Evolutionary conservation across 176 grass and related monocot species (phyloP).

Genomic region (Avena insularis): DNA sequence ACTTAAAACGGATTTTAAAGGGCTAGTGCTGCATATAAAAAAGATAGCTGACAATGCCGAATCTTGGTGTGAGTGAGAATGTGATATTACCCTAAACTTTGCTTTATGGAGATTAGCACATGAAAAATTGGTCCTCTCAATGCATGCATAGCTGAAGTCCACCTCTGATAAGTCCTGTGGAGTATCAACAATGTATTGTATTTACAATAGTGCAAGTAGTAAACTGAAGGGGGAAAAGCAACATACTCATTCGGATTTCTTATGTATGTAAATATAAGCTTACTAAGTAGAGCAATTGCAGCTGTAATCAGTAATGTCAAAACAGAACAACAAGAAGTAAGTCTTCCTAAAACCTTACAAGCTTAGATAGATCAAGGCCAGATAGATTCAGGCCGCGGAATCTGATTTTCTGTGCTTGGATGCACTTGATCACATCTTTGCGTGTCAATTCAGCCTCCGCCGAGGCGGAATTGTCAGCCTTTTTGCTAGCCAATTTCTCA

Average conservation of each 20-base stretch:
- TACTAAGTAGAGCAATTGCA: background rate
- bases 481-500: constrained; percentile 42
- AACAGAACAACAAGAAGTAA: constrained; percentile 17
- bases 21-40: background rate
- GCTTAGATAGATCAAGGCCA: constrained; percentile 83
- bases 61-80: constrained; percentile 5
- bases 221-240: background rate
- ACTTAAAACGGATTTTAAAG: background rate
- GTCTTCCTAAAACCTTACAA: constrained; percentile 59
- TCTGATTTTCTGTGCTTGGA: constrained; percentile 68
- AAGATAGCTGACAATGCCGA: background rate
- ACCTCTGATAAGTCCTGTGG: constrained; percentile 82
- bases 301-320: background rate
- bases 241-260: background rate
- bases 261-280: background rate
- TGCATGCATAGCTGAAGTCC: constrained; percentile 85
- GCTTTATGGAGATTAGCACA: constrained; percentile 85
- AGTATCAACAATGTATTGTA: background rate
- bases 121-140: constrained; percentile 76
- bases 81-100: constrained; percentile 78
- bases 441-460: constrained; percentile 47
- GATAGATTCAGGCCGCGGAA: constrained; percentile 91
- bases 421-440: constrained; percentile 62
- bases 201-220: background rate
- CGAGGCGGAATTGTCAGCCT: background rate